Conservation (phyloP, 2,329 filamentous ascomycete species). For the Ceratocystis lukuohia region DNA sequence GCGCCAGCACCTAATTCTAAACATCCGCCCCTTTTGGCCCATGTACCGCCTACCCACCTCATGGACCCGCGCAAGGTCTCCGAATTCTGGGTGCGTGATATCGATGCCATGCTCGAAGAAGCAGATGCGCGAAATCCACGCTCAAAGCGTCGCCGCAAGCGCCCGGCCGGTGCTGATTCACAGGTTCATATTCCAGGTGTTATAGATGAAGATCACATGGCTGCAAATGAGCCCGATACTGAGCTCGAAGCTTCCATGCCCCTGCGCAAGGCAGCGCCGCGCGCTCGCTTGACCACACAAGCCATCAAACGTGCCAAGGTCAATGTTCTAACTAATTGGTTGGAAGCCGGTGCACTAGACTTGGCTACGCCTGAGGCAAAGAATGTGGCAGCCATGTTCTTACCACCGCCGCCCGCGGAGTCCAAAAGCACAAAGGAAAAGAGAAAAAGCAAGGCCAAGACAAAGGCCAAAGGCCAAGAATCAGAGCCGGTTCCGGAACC, state of each 20-base stretch:
- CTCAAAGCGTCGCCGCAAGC: background rate
- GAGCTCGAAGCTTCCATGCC: background rate
- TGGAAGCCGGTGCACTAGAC: constrained; percentile 4
- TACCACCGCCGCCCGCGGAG: background rate
- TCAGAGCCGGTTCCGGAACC: background rate
- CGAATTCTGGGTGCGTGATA: constrained; percentile 13
- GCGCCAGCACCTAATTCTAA: background rate
- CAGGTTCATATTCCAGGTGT: background rate
- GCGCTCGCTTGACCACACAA: background rate
- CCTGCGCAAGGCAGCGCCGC: background rate
- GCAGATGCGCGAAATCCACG: background rate
- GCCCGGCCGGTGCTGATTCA: background rate
- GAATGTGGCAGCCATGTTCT: background rate
- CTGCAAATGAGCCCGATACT: background rate
- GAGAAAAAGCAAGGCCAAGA: background rate
- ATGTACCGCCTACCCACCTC: background rate
- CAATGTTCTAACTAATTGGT: constrained; percentile 10
- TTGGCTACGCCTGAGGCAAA: constrained; percentile 9
- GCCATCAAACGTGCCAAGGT: constrained; percentile 13
- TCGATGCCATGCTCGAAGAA: background rate
- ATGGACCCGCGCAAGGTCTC: constrained; percentile 11
- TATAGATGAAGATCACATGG: background rate
- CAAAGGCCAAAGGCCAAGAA: background rate
- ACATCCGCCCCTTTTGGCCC: too few species aligned
- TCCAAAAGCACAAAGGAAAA: background rate